Conservation (phyloP, 768 basidiomycete species). For the Naganishia friedmannii region DNA sequence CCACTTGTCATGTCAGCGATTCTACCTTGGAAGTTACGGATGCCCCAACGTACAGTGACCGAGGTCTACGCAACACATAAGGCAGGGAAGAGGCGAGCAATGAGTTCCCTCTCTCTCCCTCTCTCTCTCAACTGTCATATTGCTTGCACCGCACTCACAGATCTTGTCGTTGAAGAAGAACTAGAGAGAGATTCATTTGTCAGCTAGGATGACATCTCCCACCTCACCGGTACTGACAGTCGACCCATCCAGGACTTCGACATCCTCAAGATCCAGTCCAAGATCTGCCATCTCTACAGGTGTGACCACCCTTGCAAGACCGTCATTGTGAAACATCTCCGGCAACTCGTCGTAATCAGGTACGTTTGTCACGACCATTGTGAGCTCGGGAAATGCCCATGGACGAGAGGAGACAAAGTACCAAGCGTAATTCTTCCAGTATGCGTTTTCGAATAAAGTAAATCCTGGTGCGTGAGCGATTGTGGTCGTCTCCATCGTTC, state of each 20-base stretch:
- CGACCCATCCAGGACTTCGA: constrained; percentile 30
- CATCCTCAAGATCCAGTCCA: constrained; percentile 30
- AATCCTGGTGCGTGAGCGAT: constrained; percentile 37
- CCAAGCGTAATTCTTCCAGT: constrained; percentile 37
- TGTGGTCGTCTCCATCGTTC: constrained; percentile 1
- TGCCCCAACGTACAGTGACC: too few relatives aligned
- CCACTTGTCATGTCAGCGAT: not conserved
- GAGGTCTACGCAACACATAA: too few relatives aligned
- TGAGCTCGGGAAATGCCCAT: constrained; percentile 33
- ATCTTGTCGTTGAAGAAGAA: constrained; percentile 39
- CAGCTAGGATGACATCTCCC: too few relatives aligned
- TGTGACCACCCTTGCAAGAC: constrained; percentile 22
- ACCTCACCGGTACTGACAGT: constrained; percentile 30
- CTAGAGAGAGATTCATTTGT: too few relatives aligned
- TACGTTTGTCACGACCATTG: constrained; percentile 23
- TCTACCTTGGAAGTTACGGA: too few relatives aligned
- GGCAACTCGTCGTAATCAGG: constrained; percentile 10
- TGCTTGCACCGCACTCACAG: constrained; percentile 35
- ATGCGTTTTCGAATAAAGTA: constrained; percentile 38
- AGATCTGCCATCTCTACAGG: constrained; percentile 20
- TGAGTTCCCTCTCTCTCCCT: too few relatives aligned
- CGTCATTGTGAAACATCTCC: constrained; percentile 20
- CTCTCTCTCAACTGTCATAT: too few relatives aligned
- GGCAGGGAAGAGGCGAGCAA: too few relatives aligned
- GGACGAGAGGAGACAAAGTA: constrained; percentile 39